phyloP scores from a whole-genome alignment of 257 asterid genomes.

The Solanum bulbocastanum region DNA sequence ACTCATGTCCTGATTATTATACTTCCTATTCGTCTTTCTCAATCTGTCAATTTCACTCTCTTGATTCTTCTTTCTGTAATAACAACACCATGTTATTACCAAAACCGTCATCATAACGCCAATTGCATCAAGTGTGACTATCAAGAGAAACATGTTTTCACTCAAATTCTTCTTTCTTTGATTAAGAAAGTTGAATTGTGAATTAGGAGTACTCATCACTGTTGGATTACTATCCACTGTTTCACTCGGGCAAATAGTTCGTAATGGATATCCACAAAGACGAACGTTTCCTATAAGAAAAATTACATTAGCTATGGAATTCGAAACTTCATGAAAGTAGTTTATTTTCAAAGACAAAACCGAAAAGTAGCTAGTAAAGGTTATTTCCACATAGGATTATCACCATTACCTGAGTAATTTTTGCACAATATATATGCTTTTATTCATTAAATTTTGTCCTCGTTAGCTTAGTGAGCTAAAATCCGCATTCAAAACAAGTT shows the following conservation, averaged over 20 bases:
- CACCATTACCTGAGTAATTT: too few species aligned
- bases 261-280: conserved; percentile 27
- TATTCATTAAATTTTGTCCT: background rate
- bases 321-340: background rate
- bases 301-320: background rate
- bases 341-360: background rate
- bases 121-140: conserved; percentile 10
- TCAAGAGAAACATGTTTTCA: conserved; percentile 4
- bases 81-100: conserved; percentile 13
- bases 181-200: conserved; percentile 1
- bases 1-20: background rate
- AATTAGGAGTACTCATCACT: background rate
- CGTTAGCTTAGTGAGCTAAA: background rate
- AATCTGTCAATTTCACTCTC: background rate
- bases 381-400: background rate
- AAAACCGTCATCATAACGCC: conserved; percentile 5
- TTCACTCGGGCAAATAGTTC: background rate
- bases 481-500: background rate
- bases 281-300: conserved; percentile 8
- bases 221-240: background rate
- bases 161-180: conserved; percentile 8
- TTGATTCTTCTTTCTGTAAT: conserved; percentile 1
- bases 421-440: too few species aligned
- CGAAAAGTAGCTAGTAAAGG: background rate
- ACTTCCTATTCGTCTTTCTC: background rate